Percentiles rank a stretch among this genome's conserved stretches.
These are phyloP conservation scores for Anisodus tanguticus DNA, from an alignment of 257 asterid species.

Conservation along the genomic window DNA sequence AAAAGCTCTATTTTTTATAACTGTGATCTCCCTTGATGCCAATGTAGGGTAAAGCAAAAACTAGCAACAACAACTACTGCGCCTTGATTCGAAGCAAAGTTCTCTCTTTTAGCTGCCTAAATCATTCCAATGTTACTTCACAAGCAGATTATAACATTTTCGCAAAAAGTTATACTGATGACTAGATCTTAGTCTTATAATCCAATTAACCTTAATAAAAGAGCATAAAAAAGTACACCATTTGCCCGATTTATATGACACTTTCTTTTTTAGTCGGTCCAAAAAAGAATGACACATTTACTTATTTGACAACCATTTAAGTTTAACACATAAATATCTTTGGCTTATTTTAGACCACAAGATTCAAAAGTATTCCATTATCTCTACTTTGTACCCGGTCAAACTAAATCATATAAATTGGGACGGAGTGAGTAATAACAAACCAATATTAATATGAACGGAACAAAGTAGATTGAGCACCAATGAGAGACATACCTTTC, in stretches of 20 bases:
- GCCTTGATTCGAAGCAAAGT: too few relatives aligned
- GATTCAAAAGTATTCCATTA: too few relatives aligned
- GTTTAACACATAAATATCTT: too few relatives aligned
- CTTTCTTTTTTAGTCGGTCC: too few relatives aligned
- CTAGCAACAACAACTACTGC: background rate
- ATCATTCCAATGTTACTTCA: background rate
- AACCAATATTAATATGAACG: background rate
- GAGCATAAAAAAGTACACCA: background rate
- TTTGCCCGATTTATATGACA: too few relatives aligned
- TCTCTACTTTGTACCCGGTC: too few relatives aligned
- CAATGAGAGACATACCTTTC: constrained; percentile 53
- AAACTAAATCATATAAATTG: too few relatives aligned
- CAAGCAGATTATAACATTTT: background rate
- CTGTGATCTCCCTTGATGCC: background rate
- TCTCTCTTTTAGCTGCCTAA: background rate
- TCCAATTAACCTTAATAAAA: background rate
- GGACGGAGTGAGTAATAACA: background rate
- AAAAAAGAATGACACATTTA: background rate
- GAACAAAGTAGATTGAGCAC: background rate
- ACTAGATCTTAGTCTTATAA: background rate
- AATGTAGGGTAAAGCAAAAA: background rate
- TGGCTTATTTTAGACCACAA: too few relatives aligned
- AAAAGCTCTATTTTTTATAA: background rate
- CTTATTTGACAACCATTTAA: too few relatives aligned
- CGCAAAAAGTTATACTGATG: background rate